Evolutionary conservation across 202 grass and related monocot genomes (phyloP).

Genomic region (Dendrocalamus latiflorus): DNA sequence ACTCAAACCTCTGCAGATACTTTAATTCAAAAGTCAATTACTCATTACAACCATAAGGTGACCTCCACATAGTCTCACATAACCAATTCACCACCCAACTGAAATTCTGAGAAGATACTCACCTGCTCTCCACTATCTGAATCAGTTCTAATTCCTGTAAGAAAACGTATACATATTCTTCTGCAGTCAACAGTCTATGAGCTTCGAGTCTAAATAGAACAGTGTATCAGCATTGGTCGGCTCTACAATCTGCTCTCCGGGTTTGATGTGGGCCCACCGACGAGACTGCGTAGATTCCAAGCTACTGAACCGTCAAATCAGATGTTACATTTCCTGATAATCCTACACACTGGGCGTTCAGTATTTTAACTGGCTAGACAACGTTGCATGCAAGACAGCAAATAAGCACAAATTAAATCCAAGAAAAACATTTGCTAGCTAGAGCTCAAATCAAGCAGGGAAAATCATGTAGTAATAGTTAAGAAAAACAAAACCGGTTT

Average conservation of each 20-base stretch:
- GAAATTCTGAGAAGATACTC: background rate
- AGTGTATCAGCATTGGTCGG: slow-evolving; percentile 36
- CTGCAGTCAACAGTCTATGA: slow-evolving; percentile 2
- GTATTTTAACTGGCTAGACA: too few relatives aligned
- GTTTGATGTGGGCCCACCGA: background rate
- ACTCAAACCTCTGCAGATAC: too few relatives aligned
- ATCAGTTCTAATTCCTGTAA: background rate
- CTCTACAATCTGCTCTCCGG: slow-evolving; percentile 12
- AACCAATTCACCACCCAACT: background rate
- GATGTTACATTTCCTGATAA: too few relatives aligned
- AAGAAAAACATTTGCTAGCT: background rate
- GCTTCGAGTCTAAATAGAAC: slow-evolving; percentile 1
- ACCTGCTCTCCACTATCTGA: background rate
- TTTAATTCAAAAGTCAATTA: too few relatives aligned
- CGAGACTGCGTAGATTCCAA: slow-evolving; percentile 26
- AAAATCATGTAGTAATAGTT: background rate
- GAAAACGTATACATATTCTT: too few relatives aligned
- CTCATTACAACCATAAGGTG: too few relatives aligned
- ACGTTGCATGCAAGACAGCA: background rate
- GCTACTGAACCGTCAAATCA: slow-evolving; percentile 26
- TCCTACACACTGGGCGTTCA: too few relatives aligned
- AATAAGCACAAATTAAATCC: background rate
- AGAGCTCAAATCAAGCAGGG: background rate
- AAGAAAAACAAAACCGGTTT: too few relatives aligned
- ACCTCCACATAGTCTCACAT: too few relatives aligned